phyloP scores from a whole-genome alignment of 345 rosid genomes.

The Combretum micranthum region DNA sequence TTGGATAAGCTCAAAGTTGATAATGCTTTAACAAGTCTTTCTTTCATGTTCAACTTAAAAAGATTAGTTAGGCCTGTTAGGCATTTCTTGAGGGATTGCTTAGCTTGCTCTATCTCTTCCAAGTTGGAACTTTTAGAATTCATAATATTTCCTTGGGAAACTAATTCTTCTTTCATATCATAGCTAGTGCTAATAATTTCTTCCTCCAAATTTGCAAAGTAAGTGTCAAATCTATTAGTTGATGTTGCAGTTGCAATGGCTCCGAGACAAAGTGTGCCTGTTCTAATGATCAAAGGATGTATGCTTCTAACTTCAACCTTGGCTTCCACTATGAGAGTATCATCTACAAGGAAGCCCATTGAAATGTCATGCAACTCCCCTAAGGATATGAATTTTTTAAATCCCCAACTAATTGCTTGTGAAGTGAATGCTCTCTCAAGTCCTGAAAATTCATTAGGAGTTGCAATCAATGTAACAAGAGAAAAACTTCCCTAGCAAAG shows the following conservation, averaged over 20 bases:
- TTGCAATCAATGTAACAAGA: slow-evolving; percentile 22
- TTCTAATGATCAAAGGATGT: background rate
- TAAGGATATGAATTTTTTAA: slow-evolving; percentile 1
- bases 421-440: slow-evolving; percentile 3
- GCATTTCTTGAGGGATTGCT: slow-evolving; percentile 5
- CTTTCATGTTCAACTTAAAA: slow-evolving; percentile 1
- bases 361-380: background rate
- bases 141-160: background rate
- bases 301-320: too few species aligned
- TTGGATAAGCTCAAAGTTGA: background rate
- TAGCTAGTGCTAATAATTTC: background rate
- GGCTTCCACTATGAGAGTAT: too few species aligned
- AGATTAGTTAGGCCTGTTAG: background rate
- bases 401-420: slow-evolving; percentile 10
- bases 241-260: background rate
- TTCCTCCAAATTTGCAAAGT: background rate
- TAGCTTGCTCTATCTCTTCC: slow-evolving; percentile 6
- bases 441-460: slow-evolving; percentile 13
- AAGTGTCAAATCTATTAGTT: background rate
- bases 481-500: too few species aligned
- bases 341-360: slow-evolving; percentile 6
- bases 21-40: too few species aligned
- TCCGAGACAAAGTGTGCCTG: too few species aligned
- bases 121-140: background rate
- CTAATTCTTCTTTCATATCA: background rate